Evolutionary conservation across 1,139 yeast genomes (phyloP).

Genomic region (Zygotorulaspora mrakii): DNA sequence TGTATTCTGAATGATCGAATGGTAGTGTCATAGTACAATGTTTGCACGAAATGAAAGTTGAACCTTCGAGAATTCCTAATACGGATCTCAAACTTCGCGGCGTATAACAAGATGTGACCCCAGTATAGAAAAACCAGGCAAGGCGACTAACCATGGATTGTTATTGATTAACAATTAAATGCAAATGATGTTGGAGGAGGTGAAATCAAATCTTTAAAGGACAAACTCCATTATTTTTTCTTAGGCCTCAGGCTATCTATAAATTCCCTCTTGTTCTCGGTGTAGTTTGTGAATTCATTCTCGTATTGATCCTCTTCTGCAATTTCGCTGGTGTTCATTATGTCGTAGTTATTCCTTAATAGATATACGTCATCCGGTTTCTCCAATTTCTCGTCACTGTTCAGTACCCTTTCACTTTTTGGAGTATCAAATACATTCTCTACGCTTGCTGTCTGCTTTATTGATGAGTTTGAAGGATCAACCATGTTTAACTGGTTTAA

Average conservation of each 20-base stretch:
- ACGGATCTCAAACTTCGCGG: background rate
- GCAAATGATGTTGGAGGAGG: conserved; percentile 1
- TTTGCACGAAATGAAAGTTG: too few relatives aligned
- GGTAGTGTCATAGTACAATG: too few relatives aligned
- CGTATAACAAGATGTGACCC: too few relatives aligned
- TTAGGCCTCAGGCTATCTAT: conserved; percentile 41
- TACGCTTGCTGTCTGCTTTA: conserved; percentile 14
- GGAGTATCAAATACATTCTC: conserved; percentile 30
- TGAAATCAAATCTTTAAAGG: too few relatives aligned
- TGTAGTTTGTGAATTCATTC: conserved; percentile 41
- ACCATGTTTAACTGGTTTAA: conserved; percentile 24
- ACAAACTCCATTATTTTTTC: conserved; percentile 6
- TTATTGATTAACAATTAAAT: background rate
- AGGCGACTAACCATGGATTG: too few relatives aligned
- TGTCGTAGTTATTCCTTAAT: conserved; percentile 38
- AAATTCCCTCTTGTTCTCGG: conserved; percentile 39
- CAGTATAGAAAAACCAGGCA: too few relatives aligned
- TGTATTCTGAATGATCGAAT: too few relatives aligned
- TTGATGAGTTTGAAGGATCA: conserved; percentile 23
- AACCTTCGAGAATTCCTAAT: too few relatives aligned
- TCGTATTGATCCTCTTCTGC: conserved; percentile 43
- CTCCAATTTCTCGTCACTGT: conserved; percentile 11
- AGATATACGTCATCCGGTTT: conserved; percentile 27
- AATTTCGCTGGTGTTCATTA: conserved; percentile 35
- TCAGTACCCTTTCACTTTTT: conserved; percentile 17